Evolutionary conservation across 2,329 filamentous ascomycete genomes (phyloP), one percentile per base, ranked within the genome.

Genomic region (Phyllosticta ampelicida): DNA sequence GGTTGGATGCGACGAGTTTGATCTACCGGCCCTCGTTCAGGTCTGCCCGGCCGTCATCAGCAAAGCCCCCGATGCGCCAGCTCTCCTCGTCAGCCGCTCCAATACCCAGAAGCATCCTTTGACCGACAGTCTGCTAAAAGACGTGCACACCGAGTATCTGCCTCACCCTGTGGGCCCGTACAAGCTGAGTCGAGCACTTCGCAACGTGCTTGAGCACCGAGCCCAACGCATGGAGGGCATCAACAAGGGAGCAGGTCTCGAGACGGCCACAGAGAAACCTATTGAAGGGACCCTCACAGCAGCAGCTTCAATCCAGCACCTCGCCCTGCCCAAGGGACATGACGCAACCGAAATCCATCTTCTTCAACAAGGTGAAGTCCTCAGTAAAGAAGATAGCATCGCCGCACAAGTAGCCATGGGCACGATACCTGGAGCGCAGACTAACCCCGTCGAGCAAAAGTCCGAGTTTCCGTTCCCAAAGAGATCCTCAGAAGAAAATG

Each of bases 91-190:
- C 9, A 21, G 50, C 16, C 56, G 56, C 10, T 52, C 56, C n/a
- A 44, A 48, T n/a, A 13, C 56, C 8, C 18, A 19, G 3, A 59
- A 28, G 60, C 61, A 26, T 51, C 26, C 49, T 2, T 16, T 54
- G n/a, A 48, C 62, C 21, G 61, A 62, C 20, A 53, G 52, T 1
- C 51, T 55, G 18, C 54, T 60, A 9, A 62, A 62, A 20, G 59
- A 51, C n/a, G 62, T 60, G 8, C 64, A 66, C 9, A 62, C 70
- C 5, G 71, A 74, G 51, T 68, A 71, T 28, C 62, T 74, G 2
- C 67, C 67, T 6, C 69, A 74, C 51, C 69, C 70, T 8, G 71
- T 71, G 51, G 73, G 73, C 5, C 72, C 73, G 5, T 66, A 69
- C 55, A 75, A 74, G 61, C 67, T 75, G 20, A 70, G 70, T 5